A percentile compares a stretch with the other conserved stretches of the same genome.
Conservation (phyloP, 345 rosid species). For the Populus euphratica region DNA sequence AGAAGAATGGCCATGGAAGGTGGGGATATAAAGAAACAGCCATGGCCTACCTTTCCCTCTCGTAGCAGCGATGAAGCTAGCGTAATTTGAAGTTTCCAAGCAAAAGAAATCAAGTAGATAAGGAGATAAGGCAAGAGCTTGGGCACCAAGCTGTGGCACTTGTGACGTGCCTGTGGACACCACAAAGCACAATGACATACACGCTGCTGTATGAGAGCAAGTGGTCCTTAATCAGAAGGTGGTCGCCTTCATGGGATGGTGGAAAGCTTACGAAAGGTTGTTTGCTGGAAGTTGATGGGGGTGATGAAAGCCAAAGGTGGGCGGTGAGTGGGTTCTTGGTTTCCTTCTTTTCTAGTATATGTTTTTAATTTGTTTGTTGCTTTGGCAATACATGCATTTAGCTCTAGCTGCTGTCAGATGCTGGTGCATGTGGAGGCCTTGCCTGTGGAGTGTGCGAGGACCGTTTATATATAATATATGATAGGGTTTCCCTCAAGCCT, state of each 20-base stretch:
- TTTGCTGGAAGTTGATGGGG: conserved; percentile 30
- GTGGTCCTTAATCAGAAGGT: conserved; percentile 24
- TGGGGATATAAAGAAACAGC: conserved; percentile 3
- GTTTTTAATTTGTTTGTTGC: neutral
- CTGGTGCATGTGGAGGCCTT: no score
- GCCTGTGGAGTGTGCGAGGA: no score
- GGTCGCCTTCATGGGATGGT: conserved; percentile 35
- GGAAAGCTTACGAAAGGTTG: conserved; percentile 36
- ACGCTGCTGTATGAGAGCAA: neutral
- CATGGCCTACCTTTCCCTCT: conserved; percentile 17
- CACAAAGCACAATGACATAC: conserved; percentile 10
- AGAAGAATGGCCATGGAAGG: neutral
- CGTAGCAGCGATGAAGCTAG: neutral
- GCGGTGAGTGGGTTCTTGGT: conserved; percentile 30
- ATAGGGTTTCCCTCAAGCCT: neutral
- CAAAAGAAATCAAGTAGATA: conserved; percentile 16
- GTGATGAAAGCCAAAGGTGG: conserved; percentile 24
- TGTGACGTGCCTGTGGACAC: conserved; percentile 29
- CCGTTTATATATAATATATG: no score
- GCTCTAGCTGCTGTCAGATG: neutral
- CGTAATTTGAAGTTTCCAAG: neutral
- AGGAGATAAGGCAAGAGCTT: conserved; percentile 29
- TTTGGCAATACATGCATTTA: neutral
- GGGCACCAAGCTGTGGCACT: conserved; percentile 12
- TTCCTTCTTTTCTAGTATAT: neutral